Conservation (phyloP, 768 basidiomycete species). For the Lactarius tabidus region DNA sequence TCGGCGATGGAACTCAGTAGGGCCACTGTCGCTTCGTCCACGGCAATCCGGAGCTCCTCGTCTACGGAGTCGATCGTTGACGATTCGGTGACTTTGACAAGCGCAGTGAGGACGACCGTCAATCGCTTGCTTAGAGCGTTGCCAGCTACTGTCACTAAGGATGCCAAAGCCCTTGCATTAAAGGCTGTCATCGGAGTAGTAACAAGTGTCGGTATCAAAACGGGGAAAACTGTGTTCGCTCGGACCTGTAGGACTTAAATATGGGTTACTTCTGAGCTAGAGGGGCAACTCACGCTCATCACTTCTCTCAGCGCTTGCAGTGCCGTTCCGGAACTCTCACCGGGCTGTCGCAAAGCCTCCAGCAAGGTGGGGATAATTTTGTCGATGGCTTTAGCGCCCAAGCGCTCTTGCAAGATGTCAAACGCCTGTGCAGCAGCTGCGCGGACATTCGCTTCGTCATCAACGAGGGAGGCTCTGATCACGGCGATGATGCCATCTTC, state of each 20-base stretch:
- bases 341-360: constrained; percentile 90
- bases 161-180: constrained; percentile 87
- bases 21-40: constrained; percentile 71
- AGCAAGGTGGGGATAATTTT: constrained; percentile 93
- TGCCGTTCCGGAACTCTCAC: constrained; percentile 92
- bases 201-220: constrained; percentile 90
- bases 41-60: constrained; percentile 64
- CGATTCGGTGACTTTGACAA: constrained; percentile 75
- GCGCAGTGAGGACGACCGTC: constrained; percentile 68
- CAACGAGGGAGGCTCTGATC: constrained; percentile 81
- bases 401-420: constrained; percentile 87
- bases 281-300: constrained; percentile 64
- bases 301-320: constrained; percentile 91
- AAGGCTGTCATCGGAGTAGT: constrained; percentile 89
- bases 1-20: constrained; percentile 78
- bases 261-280: neutral
- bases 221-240: constrained; percentile 93
- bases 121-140: constrained; percentile 82
- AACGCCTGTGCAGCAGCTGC: constrained; percentile 86
- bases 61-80: constrained; percentile 47
- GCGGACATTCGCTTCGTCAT: constrained; percentile 81
- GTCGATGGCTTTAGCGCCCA: constrained; percentile 90
- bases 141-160: constrained; percentile 92
- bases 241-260: constrained; percentile 58
- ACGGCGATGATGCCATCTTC: constrained; percentile 86